These are phyloP conservation scores for Singerocomus inundabilis DNA, from an alignment of 1,284 basidiomycete species.

Conservation along the genomic window DNA sequence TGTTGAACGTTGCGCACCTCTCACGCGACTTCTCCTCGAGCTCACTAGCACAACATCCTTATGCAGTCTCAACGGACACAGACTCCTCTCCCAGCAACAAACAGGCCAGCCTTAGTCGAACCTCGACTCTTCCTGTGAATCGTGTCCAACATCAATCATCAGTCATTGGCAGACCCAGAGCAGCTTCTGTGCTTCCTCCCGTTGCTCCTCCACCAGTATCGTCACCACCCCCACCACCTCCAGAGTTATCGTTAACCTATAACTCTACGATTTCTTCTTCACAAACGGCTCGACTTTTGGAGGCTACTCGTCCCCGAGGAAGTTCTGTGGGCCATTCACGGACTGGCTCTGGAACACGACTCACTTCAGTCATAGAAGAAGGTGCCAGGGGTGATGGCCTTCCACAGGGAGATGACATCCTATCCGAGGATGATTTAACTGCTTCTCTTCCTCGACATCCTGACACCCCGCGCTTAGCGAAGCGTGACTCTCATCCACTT, in stretches of 20 bases:
- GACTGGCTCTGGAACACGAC: slow-evolving; percentile 53
- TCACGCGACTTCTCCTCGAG: slow-evolving; percentile 33
- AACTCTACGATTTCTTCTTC: slow-evolving; percentile 28
- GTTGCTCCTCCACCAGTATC: slow-evolving; percentile 61
- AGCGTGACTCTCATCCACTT: slow-evolving; percentile 59
- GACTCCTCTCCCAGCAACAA: slow-evolving; percentile 15
- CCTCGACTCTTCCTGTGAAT: slow-evolving; percentile 28
- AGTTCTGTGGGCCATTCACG: slow-evolving; percentile 52
- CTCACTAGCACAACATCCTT: slow-evolving; percentile 38
- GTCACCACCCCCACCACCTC: slow-evolving; percentile 62
- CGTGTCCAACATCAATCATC: slow-evolving; percentile 31
- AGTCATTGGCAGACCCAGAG: slow-evolving; percentile 43
- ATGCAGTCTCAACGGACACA: slow-evolving; percentile 41
- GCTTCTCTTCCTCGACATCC: slow-evolving; percentile 30
- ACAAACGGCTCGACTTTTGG: slow-evolving; percentile 35
- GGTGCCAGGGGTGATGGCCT: slow-evolving; percentile 38
- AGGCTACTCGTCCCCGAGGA: slow-evolving; percentile 44
- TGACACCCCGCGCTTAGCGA: slow-evolving; percentile 40
- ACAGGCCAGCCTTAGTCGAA: slow-evolving; percentile 27
- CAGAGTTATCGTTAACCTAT: slow-evolving; percentile 32
- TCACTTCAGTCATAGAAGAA: slow-evolving; percentile 65
- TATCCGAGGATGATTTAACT: slow-evolving; percentile 32
- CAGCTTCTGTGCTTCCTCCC: slow-evolving; percentile 61
- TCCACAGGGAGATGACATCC: slow-evolving; percentile 25
- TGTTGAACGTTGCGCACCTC: slow-evolving; percentile 47